Evolutionary conservation across 768 basidiomycete species (phyloP).

Genomic region (Chalciporus sphaerocephalus): DNA sequence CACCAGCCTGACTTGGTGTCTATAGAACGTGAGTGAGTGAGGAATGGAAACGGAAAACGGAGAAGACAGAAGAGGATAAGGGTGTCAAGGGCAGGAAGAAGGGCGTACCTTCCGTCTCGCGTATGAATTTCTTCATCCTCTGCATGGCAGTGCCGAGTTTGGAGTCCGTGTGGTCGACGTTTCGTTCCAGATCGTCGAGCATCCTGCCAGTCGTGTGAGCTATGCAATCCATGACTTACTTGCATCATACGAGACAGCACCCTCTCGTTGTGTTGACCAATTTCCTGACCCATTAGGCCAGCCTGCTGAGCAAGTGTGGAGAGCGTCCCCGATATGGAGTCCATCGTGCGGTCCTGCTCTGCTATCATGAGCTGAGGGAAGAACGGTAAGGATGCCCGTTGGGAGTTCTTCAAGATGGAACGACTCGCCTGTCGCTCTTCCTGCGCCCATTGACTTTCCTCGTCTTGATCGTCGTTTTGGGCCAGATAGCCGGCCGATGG

Average conservation of each 20-base stretch:
- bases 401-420: background rate
- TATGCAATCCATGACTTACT: background rate
- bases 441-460: constrained; percentile 75
- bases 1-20: constrained; percentile 91
- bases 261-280: constrained; percentile 87
- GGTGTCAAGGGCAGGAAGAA: background rate
- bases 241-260: constrained; percentile 23
- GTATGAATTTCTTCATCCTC: constrained; percentile 73
- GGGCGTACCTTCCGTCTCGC: constrained; percentile 70
- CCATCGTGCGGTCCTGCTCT: constrained; percentile 87
- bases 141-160: constrained; percentile 64
- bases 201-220: constrained; percentile 46
- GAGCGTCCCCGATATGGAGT: constrained; percentile 82
- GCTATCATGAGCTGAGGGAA: constrained; percentile 69
- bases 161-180: constrained; percentile 64
- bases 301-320: constrained; percentile 86
- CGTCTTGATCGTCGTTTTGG: constrained; percentile 43
- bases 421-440: constrained; percentile 78
- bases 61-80: background rate
- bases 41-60: no score
- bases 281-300: constrained; percentile 90
- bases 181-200: constrained; percentile 71
- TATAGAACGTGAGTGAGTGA: constrained; percentile 19
- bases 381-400: no score
- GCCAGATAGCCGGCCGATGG: constrained; percentile 8